phyloP scores from a whole-genome alignment of 2,329 filamentous ascomycete genomes.

The Acarospora socialis region DNA sequence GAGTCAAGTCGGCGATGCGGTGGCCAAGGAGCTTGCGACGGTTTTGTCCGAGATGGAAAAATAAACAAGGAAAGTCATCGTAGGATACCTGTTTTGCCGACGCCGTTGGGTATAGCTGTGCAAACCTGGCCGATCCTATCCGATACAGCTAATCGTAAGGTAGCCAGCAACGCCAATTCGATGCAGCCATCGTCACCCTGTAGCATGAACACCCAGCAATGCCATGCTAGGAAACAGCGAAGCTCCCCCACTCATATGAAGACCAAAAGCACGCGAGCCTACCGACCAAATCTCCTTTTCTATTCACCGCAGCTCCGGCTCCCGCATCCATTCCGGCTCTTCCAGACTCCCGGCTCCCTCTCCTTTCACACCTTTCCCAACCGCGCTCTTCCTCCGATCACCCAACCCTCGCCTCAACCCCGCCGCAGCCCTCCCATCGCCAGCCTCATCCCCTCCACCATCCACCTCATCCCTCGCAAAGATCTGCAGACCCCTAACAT shows the following conservation, averaged over 20 bases:
- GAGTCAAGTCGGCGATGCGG: conserved; percentile 65
- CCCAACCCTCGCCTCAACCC: conserved; percentile 18
- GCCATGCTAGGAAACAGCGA: no score
- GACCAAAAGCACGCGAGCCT: no score
- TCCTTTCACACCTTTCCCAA: conserved; percentile 12
- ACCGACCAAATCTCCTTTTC: no score
- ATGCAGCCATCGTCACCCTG: no score
- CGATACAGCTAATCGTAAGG: no score
- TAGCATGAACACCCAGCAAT: no score
- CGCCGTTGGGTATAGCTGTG: no score
- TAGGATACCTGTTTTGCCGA: no score
- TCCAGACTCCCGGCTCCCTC: conserved; percentile 20
- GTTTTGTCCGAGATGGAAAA: conserved; percentile 38
- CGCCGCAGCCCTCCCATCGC: conserved; percentile 11
- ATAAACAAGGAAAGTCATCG: conserved; percentile 1
- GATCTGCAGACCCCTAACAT: conserved; percentile 82
- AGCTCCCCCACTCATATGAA: no score
- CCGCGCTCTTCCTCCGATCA: conserved; percentile 14
- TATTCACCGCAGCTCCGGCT: conserved; percentile 26
- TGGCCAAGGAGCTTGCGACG: conserved; percentile 59
- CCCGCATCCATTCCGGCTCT: conserved; percentile 36
- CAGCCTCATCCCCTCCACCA: conserved; percentile 15
- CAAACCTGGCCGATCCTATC: no score
- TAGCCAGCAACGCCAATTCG: no score
- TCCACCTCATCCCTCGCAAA: conserved; percentile 38